Evolutionary conservation across 169 alveolate genomes (phyloP), one percentile per base, ranked within the genome.

Genomic region (Eimeria maxima): DNA sequence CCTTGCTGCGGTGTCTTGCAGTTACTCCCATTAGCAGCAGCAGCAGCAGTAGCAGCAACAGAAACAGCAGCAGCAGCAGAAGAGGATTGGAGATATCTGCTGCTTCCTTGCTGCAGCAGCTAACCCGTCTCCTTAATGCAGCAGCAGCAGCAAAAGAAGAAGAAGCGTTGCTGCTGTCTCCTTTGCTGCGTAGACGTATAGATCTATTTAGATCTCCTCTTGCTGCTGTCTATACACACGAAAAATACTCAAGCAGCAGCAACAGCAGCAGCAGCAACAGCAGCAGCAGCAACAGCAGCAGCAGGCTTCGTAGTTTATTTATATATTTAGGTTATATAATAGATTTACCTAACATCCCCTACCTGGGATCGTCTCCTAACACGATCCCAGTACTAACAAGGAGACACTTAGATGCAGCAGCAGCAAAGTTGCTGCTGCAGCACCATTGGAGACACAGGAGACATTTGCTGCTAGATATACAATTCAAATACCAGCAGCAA

Each of bases 361-460:
- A 16, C 71, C 73, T 50, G 55, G 67, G 67, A 27, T 24, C 67
- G 71, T 7, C 73, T 53, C 45, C 22, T 18, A 4, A 18, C 33
- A 13, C 67, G 73, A 18, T 16, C 90, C 22, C 71, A 81, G 29
- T 18, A 0, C 47, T 45, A 5, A 50, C 50, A 6, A 33, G 20
- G 24, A 16, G 47, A 45, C 71, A 44, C 73, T 16, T 81, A 24
- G 90, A 81, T 24, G 27, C 55, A 4, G 2, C 8, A 22, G 90
- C 73, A n/a, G 90, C 45, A 7, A 50, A 81, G 90, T 8, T 18
- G 24, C 90, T 81, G n/a, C 67, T 81, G 69, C 90, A 50, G 71
- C 90, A 81, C 71, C 90, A 81, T 53, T 81, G 90, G 90, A 81
- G 24, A 38, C 63, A 81, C 63, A 29, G 90, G 69, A 44, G 55